These are phyloP conservation scores for Boletus pseudopeckii DNA, from an alignment of 768 basidiomycete species.

Conservation along the genomic window DNA sequence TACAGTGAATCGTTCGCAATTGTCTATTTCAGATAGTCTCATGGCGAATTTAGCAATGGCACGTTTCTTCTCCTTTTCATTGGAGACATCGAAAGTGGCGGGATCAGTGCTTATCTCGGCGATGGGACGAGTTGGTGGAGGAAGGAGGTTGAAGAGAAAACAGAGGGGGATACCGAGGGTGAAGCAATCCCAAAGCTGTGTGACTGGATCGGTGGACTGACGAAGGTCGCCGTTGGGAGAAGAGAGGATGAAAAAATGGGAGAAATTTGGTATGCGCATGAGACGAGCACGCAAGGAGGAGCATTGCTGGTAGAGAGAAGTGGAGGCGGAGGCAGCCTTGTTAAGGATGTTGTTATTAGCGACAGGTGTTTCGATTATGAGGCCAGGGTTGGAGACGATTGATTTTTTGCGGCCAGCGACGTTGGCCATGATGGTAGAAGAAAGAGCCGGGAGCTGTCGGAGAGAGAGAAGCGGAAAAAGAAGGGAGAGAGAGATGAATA, in stretches of 20 bases:
- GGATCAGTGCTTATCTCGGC: constrained; percentile 63
- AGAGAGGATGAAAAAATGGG: constrained; percentile 63
- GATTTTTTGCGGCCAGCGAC: constrained; percentile 78
- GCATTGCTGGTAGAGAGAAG: constrained; percentile 92
- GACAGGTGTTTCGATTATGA: constrained; percentile 71
- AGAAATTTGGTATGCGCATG: constrained; percentile 72
- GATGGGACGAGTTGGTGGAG: constrained; percentile 40
- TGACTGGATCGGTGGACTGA: constrained; percentile 87
- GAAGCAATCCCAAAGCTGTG: constrained; percentile 92
- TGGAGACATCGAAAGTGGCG: constrained; percentile 59
- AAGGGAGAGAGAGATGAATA: not conserved
- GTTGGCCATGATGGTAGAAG: constrained; percentile 43
- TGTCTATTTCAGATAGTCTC: constrained; percentile 68
- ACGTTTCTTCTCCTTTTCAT: constrained; percentile 85
- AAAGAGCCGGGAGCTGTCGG: not conserved
- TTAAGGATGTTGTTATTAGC: constrained; percentile 86
- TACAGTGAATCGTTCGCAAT: constrained; percentile 83
- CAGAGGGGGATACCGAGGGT: constrained; percentile 91
- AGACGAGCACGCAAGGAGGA: constrained; percentile 73
- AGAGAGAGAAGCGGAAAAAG: not conserved
- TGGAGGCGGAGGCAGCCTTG: constrained; percentile 81
- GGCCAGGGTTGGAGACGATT: constrained; percentile 58
- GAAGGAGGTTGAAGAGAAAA: constrained; percentile 93
- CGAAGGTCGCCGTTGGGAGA: constrained; percentile 54
- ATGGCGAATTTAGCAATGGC: constrained; percentile 91